Evolutionary conservation across 2,329 filamentous ascomycete species (phyloP), one percentile per base, ranked within the genome.

Genomic region (Bipolaris bicolor): DNA sequence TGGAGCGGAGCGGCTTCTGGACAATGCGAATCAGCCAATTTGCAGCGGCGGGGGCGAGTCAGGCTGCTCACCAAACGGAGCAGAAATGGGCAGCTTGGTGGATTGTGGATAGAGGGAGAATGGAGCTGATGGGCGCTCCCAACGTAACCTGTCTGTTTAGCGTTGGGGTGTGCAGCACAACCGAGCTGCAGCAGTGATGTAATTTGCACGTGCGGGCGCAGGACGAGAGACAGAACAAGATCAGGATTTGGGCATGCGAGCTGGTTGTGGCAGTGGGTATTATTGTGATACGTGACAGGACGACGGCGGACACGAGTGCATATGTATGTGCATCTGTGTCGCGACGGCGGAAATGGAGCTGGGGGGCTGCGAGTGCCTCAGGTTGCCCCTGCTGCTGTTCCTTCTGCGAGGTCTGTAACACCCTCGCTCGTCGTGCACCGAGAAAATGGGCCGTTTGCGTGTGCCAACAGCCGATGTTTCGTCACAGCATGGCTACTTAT

Each of bases 201-300:
- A 68, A 68, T 67, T 43, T 55, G 65, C 67, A 68, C 67, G 65
- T 68, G 67, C 65, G 26, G 56, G 61, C 59, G 64, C 63, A 64
- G 67, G 61, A 62, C 51, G 52, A 54, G 26, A 37, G 29, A 22
- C 49, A 18, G 29, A 31, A 36, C 39, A 33, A 26, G 52, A 53
- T 50, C 64, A 61, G 47, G 62, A 57, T 52, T 61, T 56, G 37
- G 18, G 20, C 26, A 26, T 39, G 58, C 55, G 51, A 37, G 26
- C 7, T 16, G 15, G 31, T 33, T 46, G 33, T 20, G 37, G n/a
- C 31, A 44, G 26, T 24, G 44, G n/a, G 20, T 22, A 7, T 13
- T 43, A 13, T 13, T 24, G 20, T 10, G 20, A 48, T 29, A 24
- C 29, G 22, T 41, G 3, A 34, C 41, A 13, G 41, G 41, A 39